phyloP scores from a whole-genome alignment of 192 early-diverging fungal genomes.

The Entomortierella parvispora region DNA sequence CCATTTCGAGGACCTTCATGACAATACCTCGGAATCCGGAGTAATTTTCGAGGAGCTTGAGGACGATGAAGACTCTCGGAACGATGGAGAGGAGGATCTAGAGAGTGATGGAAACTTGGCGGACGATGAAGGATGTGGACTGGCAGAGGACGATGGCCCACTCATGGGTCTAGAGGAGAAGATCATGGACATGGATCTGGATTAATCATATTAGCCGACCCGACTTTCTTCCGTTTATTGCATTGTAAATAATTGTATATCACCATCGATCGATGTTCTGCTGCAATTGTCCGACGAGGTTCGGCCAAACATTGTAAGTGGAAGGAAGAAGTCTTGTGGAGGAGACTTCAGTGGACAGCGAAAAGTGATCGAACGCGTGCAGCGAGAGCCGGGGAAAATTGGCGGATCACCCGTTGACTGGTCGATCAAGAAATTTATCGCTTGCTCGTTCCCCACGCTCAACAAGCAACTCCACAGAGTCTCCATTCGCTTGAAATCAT shows the following conservation, averaged over 20 bases:
- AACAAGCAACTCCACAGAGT: not conserved
- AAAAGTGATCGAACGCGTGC: slow-evolving; percentile 4
- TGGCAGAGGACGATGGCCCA: slow-evolving; percentile 7
- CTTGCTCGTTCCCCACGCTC: not conserved
- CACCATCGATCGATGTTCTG: not conserved
- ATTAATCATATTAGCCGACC: not conserved
- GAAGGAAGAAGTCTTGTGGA: too few relatives aligned
- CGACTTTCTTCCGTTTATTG: too few relatives aligned
- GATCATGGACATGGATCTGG: slow-evolving; percentile 43
- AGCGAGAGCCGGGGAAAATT: too few relatives aligned
- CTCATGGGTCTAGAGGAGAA: slow-evolving; percentile 22
- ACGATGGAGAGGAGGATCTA: not conserved
- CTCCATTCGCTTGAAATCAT: slow-evolving; percentile 12
- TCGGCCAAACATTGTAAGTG: too few relatives aligned
- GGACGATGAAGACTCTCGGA: slow-evolving; percentile 17
- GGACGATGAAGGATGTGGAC: slow-evolving; percentile 23
- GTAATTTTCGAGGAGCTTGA: slow-evolving; percentile 22
- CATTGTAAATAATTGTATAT: not conserved
- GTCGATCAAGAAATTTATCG: not conserved
- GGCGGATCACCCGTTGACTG: too few relatives aligned
- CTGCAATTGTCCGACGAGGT: too few relatives aligned
- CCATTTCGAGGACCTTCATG: not conserved
- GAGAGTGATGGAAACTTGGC: slow-evolving; percentile 35
- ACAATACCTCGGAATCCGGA: not conserved
- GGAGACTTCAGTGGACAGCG: not conserved